phyloP scores from a whole-genome alignment of 1,284 basidiomycete species.

The Pseudozyma hubeiensis region DNA sequence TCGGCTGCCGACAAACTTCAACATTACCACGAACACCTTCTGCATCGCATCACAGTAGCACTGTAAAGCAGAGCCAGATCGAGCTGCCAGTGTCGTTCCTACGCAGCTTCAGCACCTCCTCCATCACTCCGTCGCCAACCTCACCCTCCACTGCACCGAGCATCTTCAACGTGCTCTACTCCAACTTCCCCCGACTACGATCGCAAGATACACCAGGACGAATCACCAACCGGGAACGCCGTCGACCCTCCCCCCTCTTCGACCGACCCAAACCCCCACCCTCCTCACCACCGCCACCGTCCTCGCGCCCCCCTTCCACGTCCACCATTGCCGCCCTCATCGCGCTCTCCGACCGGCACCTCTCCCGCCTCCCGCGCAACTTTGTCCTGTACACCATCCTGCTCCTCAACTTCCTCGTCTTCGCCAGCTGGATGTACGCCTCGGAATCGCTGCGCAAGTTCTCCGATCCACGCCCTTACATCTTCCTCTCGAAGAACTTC shows the following conservation, averaged over 20 bases:
- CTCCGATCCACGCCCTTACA: conserved; percentile 72
- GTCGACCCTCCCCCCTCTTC: conserved; percentile 17
- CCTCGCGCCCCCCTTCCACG: not conserved
- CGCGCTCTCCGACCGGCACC: conserved; percentile 3
- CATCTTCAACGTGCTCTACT: not conserved
- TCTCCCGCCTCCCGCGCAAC: conserved; percentile 5
- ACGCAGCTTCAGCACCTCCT: conserved; percentile 17
- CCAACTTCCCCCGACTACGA: conserved; percentile 14
- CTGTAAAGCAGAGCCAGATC: not conserved
- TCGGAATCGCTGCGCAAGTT: conserved; percentile 62
- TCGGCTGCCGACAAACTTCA: too few species aligned
- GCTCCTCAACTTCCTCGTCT: conserved; percentile 52
- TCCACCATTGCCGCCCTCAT: conserved; percentile 5
- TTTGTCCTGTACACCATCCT: conserved; percentile 44
- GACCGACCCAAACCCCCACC: not conserved
- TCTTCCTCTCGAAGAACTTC: conserved; percentile 80
- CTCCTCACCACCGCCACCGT: not conserved
- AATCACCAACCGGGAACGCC: not conserved
- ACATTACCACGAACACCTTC: too few species aligned
- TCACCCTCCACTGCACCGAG: not conserved
- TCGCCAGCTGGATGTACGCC: conserved; percentile 50
- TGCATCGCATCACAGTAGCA: too few species aligned
- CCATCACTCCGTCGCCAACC: not conserved
- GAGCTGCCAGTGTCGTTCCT: conserved; percentile 6
- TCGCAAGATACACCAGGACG: conserved; percentile 11